Evolutionary conservation across 1,139 yeast species (phyloP).

Genomic region (Blastobotrys apis): DNA sequence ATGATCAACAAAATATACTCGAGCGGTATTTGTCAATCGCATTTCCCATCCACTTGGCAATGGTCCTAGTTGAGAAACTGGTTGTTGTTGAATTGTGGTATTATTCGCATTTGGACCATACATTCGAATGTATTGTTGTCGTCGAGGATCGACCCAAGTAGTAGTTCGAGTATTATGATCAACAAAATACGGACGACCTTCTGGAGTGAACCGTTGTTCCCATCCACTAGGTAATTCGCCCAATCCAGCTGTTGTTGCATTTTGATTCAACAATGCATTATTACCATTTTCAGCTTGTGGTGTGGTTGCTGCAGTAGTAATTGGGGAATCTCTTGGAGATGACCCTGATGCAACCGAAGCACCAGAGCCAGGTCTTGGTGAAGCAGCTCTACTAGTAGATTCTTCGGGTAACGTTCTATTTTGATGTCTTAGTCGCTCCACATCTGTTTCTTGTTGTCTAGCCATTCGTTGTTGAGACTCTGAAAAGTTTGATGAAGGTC

Average conservation of each 20-base stretch:
- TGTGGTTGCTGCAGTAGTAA: conserved; percentile 5
- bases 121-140: conserved; percentile 96
- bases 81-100: conserved; percentile 92
- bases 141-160: conserved; percentile 99
- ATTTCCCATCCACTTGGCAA: conserved; percentile 99
- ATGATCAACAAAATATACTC: conserved; percentile 98
- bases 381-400: conserved; percentile 34
- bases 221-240: conserved; percentile 98
- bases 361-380: conserved; percentile 32
- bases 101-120: conserved; percentile 60
- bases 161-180: conserved; percentile 98
- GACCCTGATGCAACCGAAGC: conserved; percentile 18
- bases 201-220: conserved; percentile 98
- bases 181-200: conserved; percentile 96
- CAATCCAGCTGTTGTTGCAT: conserved; percentile 85
- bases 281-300: conserved; percentile 3
- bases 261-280: conserved; percentile 32
- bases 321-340: not conserved
- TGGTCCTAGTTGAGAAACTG: conserved; percentile 97
- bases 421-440: conserved; percentile 87
- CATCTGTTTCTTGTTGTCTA: conserved; percentile 62
- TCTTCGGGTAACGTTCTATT: conserved; percentile 86
- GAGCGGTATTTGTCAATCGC: conserved; percentile 97
- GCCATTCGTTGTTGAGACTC: conserved; percentile 40
- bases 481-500: conserved; percentile 62